These are phyloP conservation scores for Fraxinus angustifolia DNA, from an alignment of 305 asterid species.

Conservation along the genomic window DNA sequence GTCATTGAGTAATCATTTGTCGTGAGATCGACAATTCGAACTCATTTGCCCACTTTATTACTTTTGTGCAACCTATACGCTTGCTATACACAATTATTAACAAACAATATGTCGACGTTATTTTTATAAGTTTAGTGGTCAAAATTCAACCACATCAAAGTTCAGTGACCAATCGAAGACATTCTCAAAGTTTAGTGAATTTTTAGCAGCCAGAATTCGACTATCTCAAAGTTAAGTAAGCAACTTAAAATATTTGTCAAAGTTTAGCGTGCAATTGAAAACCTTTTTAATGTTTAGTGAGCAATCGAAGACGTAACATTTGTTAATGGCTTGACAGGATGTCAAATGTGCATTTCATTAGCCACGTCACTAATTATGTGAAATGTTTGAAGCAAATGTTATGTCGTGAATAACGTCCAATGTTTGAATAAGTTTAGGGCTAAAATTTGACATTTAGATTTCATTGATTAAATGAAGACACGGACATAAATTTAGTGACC, in stretches of 20 bases:
- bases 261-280: too few species aligned
- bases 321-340: background rate
- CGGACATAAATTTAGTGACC: background rate
- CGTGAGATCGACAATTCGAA: background rate
- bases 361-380: background rate
- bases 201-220: background rate
- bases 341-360: background rate
- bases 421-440: background rate
- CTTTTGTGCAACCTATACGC: background rate
- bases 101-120: background rate
- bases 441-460: background rate
- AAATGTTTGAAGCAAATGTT: background rate
- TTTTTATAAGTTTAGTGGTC: background rate
- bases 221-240: background rate
- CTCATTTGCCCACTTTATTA: background rate
- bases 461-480: background rate
- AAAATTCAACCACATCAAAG: background rate
- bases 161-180: background rate
- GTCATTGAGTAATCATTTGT: background rate
- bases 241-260: too few species aligned
- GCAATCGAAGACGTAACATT: background rate
- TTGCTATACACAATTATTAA: background rate
- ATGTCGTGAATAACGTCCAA: background rate
- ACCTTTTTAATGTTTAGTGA: background rate
- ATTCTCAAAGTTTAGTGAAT: background rate